Conservation (phyloP, 106 monocot species). For the Dendrobium officinale region DNA sequence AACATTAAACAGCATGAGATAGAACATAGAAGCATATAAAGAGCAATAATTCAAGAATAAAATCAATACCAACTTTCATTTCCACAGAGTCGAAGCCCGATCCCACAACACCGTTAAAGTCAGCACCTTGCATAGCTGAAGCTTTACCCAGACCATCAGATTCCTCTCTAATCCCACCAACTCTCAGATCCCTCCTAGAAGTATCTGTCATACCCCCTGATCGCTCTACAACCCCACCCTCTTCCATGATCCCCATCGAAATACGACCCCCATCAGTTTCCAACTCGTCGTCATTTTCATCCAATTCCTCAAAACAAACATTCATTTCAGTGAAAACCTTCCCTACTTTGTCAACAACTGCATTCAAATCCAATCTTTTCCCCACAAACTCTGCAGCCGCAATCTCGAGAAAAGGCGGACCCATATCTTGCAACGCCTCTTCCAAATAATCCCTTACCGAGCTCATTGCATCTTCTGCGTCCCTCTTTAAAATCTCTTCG, state of each 20-base stretch:
- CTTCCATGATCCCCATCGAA: neutral
- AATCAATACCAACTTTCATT: neutral
- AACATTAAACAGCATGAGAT: neutral
- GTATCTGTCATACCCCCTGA: neutral
- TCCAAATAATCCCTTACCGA: slow-evolving; percentile 17
- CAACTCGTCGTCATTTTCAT: neutral
- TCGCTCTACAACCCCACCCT: neutral
- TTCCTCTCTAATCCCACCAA: neutral
- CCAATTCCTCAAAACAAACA: neutral
- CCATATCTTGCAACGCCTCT: slow-evolving; percentile 25
- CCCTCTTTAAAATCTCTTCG: slow-evolving; percentile 6
- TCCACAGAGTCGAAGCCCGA: neutral
- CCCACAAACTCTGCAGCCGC: slow-evolving; percentile 3
- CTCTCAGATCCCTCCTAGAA: neutral
- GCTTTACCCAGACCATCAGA: neutral
- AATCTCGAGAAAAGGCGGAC: slow-evolving; percentile 36
- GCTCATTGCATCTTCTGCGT: slow-evolving; percentile 18
- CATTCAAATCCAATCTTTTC: neutral
- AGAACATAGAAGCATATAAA: neutral
- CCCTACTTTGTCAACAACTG: neutral
- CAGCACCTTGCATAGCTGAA: neutral
- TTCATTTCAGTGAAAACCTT: neutral
- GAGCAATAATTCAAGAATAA: neutral
- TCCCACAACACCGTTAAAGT: neutral
- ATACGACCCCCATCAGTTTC: neutral